Evolutionary conservation across 768 basidiomycete species (phyloP).

Genomic region (Pleurotus eryngii): DNA sequence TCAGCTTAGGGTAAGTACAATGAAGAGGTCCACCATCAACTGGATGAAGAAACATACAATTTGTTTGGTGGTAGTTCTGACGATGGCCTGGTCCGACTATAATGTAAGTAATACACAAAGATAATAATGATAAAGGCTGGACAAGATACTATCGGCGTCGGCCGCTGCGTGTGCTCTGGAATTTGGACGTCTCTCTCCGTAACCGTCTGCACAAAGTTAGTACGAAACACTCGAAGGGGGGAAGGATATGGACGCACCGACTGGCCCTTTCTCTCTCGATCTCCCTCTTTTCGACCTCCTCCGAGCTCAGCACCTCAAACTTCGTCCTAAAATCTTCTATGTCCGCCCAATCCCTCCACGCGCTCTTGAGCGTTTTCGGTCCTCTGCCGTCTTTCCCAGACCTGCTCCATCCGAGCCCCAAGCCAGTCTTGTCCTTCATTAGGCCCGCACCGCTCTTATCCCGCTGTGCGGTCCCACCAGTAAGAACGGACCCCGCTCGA

Average conservation of each 20-base stretch:
- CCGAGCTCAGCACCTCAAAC: constrained; percentile 81
- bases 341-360: constrained; percentile 96
- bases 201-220: constrained; percentile 41
- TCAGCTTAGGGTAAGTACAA: no score
- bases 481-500: constrained; percentile 21
- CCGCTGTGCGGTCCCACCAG: constrained; percentile 30
- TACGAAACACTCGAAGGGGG: neutral
- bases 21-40: no score
- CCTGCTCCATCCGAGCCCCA: constrained; percentile 74
- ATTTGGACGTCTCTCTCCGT: constrained; percentile 64
- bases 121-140: neutral
- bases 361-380: constrained; percentile 76
- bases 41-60: no score
- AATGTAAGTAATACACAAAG: neutral
- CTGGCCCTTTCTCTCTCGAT: constrained; percentile 83
- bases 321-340: constrained; percentile 86
- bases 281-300: constrained; percentile 91
- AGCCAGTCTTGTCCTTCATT: constrained; percentile 79
- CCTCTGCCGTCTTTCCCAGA: constrained; percentile 77
- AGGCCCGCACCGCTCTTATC: constrained; percentile 52
- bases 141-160: constrained; percentile 30
- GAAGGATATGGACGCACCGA: constrained; percentile 34
- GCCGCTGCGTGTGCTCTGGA: constrained; percentile 43
- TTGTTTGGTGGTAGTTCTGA: no score
- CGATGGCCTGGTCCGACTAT: neutral